Evolutionary conservation across 2,329 filamentous ascomycete genomes (phyloP).

Genomic region (Arthroderma sp.): DNA sequence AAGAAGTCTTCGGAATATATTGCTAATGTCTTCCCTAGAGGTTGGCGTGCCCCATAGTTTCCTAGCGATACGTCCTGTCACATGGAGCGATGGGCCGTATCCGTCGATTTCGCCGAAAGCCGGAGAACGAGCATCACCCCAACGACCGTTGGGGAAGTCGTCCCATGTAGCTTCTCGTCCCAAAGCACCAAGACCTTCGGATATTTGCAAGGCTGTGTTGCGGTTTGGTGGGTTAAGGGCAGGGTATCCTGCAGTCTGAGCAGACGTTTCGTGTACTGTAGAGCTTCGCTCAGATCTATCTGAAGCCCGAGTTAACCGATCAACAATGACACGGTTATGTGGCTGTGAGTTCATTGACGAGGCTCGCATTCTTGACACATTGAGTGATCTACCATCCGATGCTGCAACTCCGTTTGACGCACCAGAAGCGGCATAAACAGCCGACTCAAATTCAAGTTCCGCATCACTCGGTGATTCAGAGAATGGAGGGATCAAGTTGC

Average conservation of each 20-base stretch:
- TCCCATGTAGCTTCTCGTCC: conserved; percentile 97
- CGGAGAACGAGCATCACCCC: conserved; percentile 83
- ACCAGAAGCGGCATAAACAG: conserved; percentile 26
- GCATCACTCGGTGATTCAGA: conserved; percentile 33
- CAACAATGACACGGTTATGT: conserved; percentile 76
- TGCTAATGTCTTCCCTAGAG: conserved; percentile 57
- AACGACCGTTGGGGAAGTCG: conserved; percentile 91
- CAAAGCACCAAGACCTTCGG: conserved; percentile 78
- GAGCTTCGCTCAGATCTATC: conserved; percentile 28
- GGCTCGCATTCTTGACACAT: conserved; percentile 43
- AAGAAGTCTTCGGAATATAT: conserved; percentile 70
- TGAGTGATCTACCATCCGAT: conserved; percentile 23
- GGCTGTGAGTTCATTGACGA: conserved; percentile 76
- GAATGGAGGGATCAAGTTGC: conserved; percentile 59
- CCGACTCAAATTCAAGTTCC: conserved; percentile 33
- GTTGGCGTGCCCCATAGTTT: conserved; percentile 74
- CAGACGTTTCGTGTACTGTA: conserved; percentile 52
- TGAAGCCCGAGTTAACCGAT: conserved; percentile 35
- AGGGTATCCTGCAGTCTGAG: conserved; percentile 65
- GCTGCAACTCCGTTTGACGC: conserved; percentile 19
- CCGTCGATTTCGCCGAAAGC: conserved; percentile 95
- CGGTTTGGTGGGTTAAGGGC: conserved; percentile 56
- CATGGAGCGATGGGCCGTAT: conserved; percentile 93
- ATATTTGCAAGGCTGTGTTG: conserved; percentile 80
- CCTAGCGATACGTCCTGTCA: conserved; percentile 72